phyloP scores from a whole-genome alignment of 129 eudicot genomes.

The Pulicaria dysenterica region DNA sequence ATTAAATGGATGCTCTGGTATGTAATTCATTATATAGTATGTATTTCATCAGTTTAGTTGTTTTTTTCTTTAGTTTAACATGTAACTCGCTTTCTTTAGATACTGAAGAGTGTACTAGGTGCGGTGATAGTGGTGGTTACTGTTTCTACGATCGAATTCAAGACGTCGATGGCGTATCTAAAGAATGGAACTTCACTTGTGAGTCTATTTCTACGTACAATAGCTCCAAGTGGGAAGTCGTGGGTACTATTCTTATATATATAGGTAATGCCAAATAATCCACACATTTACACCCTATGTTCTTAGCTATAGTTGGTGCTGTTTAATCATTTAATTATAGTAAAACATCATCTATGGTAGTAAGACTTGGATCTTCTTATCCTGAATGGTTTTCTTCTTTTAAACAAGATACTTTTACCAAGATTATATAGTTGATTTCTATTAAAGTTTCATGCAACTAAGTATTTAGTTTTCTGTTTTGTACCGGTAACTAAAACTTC shows the following conservation, averaged over 20 bases:
- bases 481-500: too few species aligned
- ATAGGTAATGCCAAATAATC: not conserved
- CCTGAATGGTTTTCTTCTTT: too few species aligned
- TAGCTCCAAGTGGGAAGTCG: not conserved
- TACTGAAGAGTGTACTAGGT: slow-evolving; percentile 2
- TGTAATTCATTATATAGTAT: not conserved
- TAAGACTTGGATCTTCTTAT: too few species aligned
- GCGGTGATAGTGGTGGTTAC: not conserved
- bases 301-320: too few species aligned
- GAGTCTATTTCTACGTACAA: not conserved
- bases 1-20: not conserved
- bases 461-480: too few species aligned
- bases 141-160: not conserved
- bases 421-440: too few species aligned
- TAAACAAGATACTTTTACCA: too few species aligned
- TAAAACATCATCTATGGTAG: too few species aligned
- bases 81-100: not conserved
- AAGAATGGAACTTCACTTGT: not conserved
- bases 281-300: not conserved
- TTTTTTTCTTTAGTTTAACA: not conserved
- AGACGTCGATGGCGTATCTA: not conserved
- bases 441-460: too few species aligned
- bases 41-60: not conserved
- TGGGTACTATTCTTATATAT: not conserved
- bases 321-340: too few species aligned